Evolutionary conservation across 2,329 filamentous ascomycete genomes (phyloP), one percentile per base, ranked within the genome.

Genomic region (Tolypocladium ophioglossoides): DNA sequence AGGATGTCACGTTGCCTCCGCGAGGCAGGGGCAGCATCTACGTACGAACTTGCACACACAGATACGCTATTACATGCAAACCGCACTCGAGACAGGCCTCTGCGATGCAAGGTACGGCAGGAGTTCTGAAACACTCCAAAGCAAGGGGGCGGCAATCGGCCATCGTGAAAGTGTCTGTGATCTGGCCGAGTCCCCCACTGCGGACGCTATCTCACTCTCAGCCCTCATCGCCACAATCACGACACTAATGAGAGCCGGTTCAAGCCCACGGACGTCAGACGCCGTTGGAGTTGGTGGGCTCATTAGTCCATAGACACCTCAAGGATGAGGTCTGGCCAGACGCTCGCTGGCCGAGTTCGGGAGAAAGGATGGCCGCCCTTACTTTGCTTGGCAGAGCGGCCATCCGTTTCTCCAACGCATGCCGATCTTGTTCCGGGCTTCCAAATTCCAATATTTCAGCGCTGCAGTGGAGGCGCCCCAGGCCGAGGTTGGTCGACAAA

Each of bases 31-130:
- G n/a, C n/a, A n/a, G n/a, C n/a, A n/a, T n/a, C n/a, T n/a, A n/a
- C n/a, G 40, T 9, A 18, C 20, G 40, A 24, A 24, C 22, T 16
- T 24, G 40, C 39, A 20, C 39, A 5, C n/a, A n/a, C n/a, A n/a
- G n/a, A n/a, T 27, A 20, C 22, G 4, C 4, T 24, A 24, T 3
- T 39, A n/a, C n/a, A 11, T 18, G 49, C 16, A 12, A 37, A 22
- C 44, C 44, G 44, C 52, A 35, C 22, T 39, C 38, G 52, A 51
- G 40, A 46, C 34, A 54, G 47, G 30, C 51, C 30, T 54, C 37
- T 9, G 37, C 32, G 44, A 55, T 55, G 50, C 50, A 55, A 55
- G 54, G 50, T 46, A 52, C 54, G 22, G 14, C 9, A 37, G 12
- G 27, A 32, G 34, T 38, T 24, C 38, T 55, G 44, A 52, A 50